phyloP scores from a whole-genome alignment of 2,329 filamentous ascomycete genomes.

The Domatiomyces globalis region DNA sequence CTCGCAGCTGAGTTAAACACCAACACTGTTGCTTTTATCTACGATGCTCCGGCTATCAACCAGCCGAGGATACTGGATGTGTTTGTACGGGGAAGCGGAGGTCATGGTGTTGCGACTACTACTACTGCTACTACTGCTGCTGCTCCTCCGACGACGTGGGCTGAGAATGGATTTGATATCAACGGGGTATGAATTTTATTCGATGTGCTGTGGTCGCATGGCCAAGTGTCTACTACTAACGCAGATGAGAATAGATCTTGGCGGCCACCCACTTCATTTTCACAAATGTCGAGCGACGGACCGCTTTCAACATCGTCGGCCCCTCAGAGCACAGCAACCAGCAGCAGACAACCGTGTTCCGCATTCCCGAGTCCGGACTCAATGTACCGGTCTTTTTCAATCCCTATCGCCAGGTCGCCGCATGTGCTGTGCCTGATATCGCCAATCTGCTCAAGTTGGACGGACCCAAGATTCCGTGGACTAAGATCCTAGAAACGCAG shows the following conservation, averaged over 20 bases:
- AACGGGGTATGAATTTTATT: neutral
- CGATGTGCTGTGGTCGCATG: neutral
- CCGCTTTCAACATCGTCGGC: constrained; percentile 3
- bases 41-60: constrained; percentile 29
- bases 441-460: neutral
- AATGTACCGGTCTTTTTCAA: constrained; percentile 30
- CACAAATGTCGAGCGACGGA: constrained; percentile 4
- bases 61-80: constrained; percentile 41
- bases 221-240: neutral
- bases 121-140: neutral
- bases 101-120: constrained; percentile 24
- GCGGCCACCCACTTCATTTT: constrained; percentile 5
- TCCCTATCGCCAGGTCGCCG: constrained; percentile 32
- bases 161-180: constrained; percentile 35
- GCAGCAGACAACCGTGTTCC: constrained; percentile 14
- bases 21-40: constrained; percentile 50
- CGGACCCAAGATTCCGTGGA: neutral
- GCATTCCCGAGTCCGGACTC: constrained; percentile 28
- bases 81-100: constrained; percentile 43
- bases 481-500: neutral
- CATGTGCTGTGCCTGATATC: constrained; percentile 46
- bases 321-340: constrained; percentile 10
- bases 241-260: neutral
- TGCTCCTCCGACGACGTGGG: constrained; percentile 34
- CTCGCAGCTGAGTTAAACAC: constrained; percentile 51